Evolutionary conservation across 2,329 filamentous ascomycete genomes (phyloP).

Genomic region (Metarhizium sp.): DNA sequence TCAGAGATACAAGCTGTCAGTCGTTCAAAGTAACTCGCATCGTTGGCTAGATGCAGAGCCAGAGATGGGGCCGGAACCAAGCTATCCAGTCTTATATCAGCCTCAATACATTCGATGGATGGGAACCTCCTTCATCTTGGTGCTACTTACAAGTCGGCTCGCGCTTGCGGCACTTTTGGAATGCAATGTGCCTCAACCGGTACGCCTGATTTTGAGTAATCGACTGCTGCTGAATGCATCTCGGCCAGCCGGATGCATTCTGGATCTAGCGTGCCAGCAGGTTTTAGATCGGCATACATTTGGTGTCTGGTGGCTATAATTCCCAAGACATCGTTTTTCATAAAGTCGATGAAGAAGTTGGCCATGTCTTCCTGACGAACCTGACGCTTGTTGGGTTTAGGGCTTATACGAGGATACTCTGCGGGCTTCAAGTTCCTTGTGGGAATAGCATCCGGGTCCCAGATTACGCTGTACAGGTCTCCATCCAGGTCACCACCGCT

Average conservation of each 20-base stretch:
- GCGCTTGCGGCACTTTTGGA: conserved; percentile 26
- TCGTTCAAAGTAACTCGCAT: conserved; percentile 16
- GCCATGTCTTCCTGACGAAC: conserved; percentile 61
- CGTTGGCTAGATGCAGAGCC: too few species aligned
- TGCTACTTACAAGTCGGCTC: conserved; percentile 46
- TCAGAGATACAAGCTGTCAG: conserved; percentile 35
- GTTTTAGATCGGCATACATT: conserved; percentile 50
- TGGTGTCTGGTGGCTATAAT: conserved; percentile 56
- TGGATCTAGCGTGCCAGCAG: conserved; percentile 38
- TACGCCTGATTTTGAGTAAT: conserved; percentile 69
- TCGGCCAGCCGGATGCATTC: conserved; percentile 48
- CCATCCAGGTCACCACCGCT: conserved; percentile 80
- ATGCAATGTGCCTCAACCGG: conserved; percentile 37
- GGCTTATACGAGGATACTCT: conserved; percentile 54
- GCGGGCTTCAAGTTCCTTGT: conserved; percentile 43
- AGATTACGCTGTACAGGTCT: conserved; percentile 74
- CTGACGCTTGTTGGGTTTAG: conserved; percentile 48
- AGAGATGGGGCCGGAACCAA: too few species aligned
- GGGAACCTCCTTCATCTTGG: neutral
- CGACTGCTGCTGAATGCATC: conserved; percentile 62
- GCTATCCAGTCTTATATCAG: too few species aligned
- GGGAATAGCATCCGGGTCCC: conserved; percentile 46
- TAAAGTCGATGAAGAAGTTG: conserved; percentile 72
- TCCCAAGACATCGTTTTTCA: conserved; percentile 57
- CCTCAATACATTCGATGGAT: too few species aligned